Evolutionary conservation across 257 asterid species (phyloP).

Genomic region (Jacaranda mimosifolia): DNA sequence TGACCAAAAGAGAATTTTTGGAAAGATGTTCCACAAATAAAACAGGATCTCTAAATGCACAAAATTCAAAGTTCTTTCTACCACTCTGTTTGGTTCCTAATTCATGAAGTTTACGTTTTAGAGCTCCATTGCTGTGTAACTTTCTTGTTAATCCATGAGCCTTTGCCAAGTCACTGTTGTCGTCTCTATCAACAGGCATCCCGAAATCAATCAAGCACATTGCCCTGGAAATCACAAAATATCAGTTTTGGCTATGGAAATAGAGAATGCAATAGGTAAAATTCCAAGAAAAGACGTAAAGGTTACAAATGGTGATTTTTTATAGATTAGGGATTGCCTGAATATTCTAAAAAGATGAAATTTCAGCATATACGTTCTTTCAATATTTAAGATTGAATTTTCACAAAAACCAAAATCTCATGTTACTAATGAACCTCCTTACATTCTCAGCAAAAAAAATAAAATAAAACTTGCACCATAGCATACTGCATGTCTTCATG

Average conservation of each 20-base stretch:
- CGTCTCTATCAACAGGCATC: slow-evolving; percentile 72
- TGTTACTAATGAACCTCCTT: neutral
- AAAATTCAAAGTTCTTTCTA: slow-evolving; percentile 71
- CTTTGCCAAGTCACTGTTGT: slow-evolving; percentile 50
- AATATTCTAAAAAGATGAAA: neutral
- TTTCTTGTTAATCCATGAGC: slow-evolving; percentile 50
- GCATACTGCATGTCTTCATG: neutral
- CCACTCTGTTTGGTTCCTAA: slow-evolving; percentile 57
- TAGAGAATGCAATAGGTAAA: slow-evolving; percentile 1
- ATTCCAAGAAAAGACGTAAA: neutral
- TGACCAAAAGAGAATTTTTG: slow-evolving; percentile 76
- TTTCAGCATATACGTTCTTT: neutral
- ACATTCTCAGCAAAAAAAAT: no score
- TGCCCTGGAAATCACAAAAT: slow-evolving; percentile 59
- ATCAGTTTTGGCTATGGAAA: slow-evolving; percentile 28
- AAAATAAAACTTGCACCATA: neutral
- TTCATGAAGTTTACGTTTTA: slow-evolving; percentile 68
- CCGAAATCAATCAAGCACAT: slow-evolving; percentile 90
- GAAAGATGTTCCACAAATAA: slow-evolving; percentile 93
- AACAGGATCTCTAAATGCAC: slow-evolving; percentile 78
- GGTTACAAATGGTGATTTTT: neutral
- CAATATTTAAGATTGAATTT: neutral
- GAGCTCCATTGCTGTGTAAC: slow-evolving; percentile 57
- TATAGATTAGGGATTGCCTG: neutral
- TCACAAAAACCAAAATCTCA: neutral